These are phyloP conservation scores for Phanerodontia chrysosporium DNA, from an alignment of 768 basidiomycete species.

Conservation along the genomic window DNA sequence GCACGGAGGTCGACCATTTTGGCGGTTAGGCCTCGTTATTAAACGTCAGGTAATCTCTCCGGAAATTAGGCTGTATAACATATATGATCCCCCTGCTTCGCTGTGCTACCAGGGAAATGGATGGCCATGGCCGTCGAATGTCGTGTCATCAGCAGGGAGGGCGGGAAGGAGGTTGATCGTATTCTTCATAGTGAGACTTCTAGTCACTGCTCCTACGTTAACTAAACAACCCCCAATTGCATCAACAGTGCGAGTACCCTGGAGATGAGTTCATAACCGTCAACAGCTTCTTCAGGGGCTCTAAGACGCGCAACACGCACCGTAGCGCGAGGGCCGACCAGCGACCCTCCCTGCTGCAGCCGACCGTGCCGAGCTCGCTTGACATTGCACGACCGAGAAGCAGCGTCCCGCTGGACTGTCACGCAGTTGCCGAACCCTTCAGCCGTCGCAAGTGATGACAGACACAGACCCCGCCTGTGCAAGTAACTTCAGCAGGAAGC, in stretches of 20 bases:
- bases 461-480: conserved; percentile 46
- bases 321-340: conserved; percentile 2
- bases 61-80: no score
- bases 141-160: no score
- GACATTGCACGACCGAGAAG: background rate
- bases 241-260: background rate
- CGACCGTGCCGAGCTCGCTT: background rate
- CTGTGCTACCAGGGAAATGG: no score
- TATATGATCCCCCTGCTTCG: no score
- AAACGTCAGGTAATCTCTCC: no score
- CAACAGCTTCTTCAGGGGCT: background rate
- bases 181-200: no score
- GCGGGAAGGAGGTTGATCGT: no score
- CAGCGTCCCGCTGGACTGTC: conserved; percentile 32
- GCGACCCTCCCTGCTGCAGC: background rate
- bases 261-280: background rate
- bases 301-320: background rate
- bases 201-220: no score
- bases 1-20: no score
- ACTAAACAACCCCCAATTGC: no score
- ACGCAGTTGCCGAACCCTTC: conserved; percentile 53
- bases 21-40: no score
- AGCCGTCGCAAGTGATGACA: conserved; percentile 47
- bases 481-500: conserved; percentile 46
- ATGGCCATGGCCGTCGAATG: no score